Evolutionary conservation across 2,329 filamentous ascomycete genomes (phyloP), one percentile per base, ranked within the genome.

Genomic region (Pseudocercospora fijiensis): DNA sequence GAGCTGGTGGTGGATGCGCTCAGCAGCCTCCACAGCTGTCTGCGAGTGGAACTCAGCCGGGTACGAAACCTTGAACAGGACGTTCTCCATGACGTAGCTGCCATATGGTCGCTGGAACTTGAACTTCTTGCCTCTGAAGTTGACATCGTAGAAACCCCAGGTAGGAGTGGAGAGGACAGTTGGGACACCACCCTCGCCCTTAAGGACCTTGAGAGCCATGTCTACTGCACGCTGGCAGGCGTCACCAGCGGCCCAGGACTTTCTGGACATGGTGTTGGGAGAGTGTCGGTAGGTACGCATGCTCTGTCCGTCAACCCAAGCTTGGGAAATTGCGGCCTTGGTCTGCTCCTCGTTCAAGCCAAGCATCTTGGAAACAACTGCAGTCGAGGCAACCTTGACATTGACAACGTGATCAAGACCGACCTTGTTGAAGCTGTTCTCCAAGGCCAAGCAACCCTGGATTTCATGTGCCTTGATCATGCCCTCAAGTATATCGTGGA

Each of bases 11-110:
- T 92, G 88, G 76, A 99, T 88, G 79, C 89, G 91, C 82, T 96
- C 87, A 1, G 94, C 93, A 53, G 92, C 92, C 81, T 99, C 95
- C 70, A 98, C 92, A 71, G 95, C 95, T 41, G 95, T 99, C 82
- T 99, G 95, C 20, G 94, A 97, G 86, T 98, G 94, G 85, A 98
- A 98, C 78, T 98, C 94, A 75, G 93, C 92, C 76, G 94, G 94
- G 79, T 97, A 98, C 52, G 95, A 99, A 65, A 99, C 95, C 87
- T 99, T 99, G 89, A 99, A 99, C 69, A 99, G 88, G 65, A 99
- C 92, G 76, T 98, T 99, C 87, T 99, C 95, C 95, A 99, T 99
- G 71, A 99, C 95, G 79, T 99, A 99, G 84, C 90, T 96, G 76
- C 93, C 94, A 76, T 99, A 99, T 64, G 89, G 88, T 67, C 95